Conservation (phyloP, 2,329 filamentous ascomycete genomes). For the Sphaerulina musiva region DNA sequence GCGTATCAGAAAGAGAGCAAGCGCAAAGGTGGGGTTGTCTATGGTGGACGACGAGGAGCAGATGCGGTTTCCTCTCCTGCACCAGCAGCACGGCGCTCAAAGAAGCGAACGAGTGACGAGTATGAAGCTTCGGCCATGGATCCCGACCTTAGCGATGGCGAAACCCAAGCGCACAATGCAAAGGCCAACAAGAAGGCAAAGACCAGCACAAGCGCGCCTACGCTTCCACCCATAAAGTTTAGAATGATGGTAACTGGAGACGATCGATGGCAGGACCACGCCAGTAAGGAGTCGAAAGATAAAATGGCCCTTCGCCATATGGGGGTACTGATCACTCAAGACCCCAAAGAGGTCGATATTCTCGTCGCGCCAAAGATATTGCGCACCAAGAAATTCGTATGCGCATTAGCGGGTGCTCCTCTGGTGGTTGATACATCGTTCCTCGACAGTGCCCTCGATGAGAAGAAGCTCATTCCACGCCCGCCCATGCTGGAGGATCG, state of each 20-base stretch:
- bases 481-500: constrained; percentile 62
- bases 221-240: constrained; percentile 59
- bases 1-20: constrained; percentile 93
- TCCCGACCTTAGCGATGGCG: constrained; percentile 42
- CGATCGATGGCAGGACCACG: constrained; percentile 68
- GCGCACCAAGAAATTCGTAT: constrained; percentile 89
- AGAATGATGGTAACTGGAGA: constrained; percentile 79
- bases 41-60: constrained; percentile 48
- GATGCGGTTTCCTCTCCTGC: constrained; percentile 33
- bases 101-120: constrained; percentile 37
- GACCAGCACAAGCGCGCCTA: constrained; percentile 34
- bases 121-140: constrained; percentile 38
- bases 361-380: constrained; percentile 81
- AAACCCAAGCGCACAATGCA: constrained; percentile 39
- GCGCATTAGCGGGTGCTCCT: constrained; percentile 74
- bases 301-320: constrained; percentile 74
- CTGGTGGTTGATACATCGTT: constrained; percentile 70
- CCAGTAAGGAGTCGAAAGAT: constrained; percentile 69
- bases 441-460: constrained; percentile 68
- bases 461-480: constrained; percentile 54
- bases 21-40: constrained; percentile 60
- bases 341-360: constrained; percentile 71
- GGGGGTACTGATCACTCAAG: constrained; percentile 76
- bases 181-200: constrained; percentile 49
- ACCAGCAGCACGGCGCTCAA: constrained; percentile 19